Evolutionary conservation across 176 grass and related monocot genomes (phyloP).

Genomic region (Avena insularis): DNA sequence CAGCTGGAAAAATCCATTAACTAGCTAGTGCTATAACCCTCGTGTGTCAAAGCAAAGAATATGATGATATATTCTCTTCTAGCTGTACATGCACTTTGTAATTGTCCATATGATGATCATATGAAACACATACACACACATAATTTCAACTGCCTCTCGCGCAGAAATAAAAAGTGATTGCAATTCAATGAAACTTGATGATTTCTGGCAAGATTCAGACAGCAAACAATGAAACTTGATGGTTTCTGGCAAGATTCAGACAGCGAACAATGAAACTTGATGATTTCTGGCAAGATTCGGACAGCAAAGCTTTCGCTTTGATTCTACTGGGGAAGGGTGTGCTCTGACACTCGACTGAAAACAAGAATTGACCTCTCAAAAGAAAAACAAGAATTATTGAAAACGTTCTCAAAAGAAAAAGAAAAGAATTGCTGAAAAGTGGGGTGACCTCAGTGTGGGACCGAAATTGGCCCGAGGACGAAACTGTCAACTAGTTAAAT

Average conservation of each 20-base stretch:
- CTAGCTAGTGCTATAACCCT: conserved; percentile 12
- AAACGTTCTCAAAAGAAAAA: too few relatives aligned
- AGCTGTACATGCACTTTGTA: conserved; percentile 43
- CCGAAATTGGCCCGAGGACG: background rate
- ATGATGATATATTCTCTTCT: background rate
- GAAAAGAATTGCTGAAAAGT: background rate
- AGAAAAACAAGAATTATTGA: too few relatives aligned
- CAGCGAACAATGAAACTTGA: too few relatives aligned
- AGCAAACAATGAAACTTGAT: too few relatives aligned
- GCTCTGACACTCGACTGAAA: too few relatives aligned
- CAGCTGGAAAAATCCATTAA: conserved; percentile 11
- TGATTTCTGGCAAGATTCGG: too few relatives aligned
- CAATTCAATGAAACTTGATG: background rate
- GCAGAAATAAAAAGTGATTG: background rate
- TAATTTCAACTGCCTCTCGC: background rate
- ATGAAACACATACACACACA: conserved; percentile 34
- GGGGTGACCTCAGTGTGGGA: background rate
- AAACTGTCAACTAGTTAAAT: background rate
- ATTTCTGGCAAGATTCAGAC: too few relatives aligned
- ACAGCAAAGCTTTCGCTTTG: too few relatives aligned
- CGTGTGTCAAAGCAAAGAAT: conserved; percentile 25
- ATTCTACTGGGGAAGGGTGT: too few relatives aligned
- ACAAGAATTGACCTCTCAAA: too few relatives aligned
- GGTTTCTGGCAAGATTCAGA: too few relatives aligned
- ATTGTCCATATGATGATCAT: conserved; percentile 43